A percentile compares a stretch with the other conserved stretches of the same genome.
Evolutionary conservation across 148 eudicot species (phyloP).

Genomic region (Amaranthus cruentus): DNA sequence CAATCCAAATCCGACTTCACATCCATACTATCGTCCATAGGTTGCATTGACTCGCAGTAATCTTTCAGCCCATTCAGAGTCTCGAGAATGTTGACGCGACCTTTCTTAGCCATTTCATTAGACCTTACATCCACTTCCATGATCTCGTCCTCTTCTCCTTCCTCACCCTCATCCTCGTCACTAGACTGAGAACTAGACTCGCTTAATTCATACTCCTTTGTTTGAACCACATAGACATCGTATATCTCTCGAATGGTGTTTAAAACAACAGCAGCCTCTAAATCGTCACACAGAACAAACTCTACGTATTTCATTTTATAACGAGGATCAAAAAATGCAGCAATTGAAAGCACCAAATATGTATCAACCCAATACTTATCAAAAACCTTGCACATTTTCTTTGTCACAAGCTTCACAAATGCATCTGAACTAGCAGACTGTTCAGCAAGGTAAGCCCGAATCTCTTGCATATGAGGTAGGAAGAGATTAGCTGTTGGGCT

Average conservation of each 20-base stretch:
- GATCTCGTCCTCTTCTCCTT: too few relatives aligned
- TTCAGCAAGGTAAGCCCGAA: slow-evolving; percentile 12
- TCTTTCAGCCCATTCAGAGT: too few relatives aligned
- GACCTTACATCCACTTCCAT: too few relatives aligned
- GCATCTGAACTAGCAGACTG: slow-evolving; percentile 14
- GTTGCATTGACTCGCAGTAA: too few relatives aligned
- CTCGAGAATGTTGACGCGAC: too few relatives aligned
- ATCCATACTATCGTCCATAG: not conserved
- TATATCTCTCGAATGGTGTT: slow-evolving; percentile 18
- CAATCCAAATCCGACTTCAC: slow-evolving; percentile 27
- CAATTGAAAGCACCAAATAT: not conserved
- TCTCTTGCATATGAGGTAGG: slow-evolving; percentile 23
- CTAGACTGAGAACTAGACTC: too few relatives aligned
- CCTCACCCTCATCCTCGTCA: too few relatives aligned
- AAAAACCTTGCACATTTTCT: slow-evolving; percentile 23
- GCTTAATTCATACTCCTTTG: too few relatives aligned
- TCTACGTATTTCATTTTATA: slow-evolving; percentile 25
- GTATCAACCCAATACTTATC: slow-evolving; percentile 20
- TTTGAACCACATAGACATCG: slow-evolving; percentile 3
- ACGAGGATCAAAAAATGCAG: slow-evolving; percentile 28
- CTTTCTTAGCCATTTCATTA: too few relatives aligned
- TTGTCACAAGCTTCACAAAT: slow-evolving; percentile 15
- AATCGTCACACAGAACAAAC: slow-evolving; percentile 4
- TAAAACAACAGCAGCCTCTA: slow-evolving; percentile 4
- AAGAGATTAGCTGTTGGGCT: slow-evolving; percentile 22